Conservation (phyloP, 306 rosid genomes). For the Vigna radiata region DNA sequence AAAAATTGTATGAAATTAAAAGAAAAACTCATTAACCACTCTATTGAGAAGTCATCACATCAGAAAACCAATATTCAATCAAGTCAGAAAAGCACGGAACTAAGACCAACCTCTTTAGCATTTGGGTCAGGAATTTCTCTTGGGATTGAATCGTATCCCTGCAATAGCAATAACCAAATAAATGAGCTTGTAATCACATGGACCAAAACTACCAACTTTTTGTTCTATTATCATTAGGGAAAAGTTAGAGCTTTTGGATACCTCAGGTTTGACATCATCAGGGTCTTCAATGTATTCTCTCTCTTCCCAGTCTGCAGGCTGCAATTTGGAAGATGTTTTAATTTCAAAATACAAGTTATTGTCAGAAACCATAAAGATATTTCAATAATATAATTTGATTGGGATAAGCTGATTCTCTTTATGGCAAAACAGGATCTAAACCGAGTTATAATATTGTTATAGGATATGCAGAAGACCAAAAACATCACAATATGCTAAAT, state of each 20-base stretch:
- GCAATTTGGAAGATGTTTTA: slow-evolving; percentile 38
- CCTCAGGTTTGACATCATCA: slow-evolving; percentile 59
- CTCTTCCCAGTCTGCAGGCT: slow-evolving; percentile 70
- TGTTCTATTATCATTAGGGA: slow-evolving; percentile 15
- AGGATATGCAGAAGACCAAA: slow-evolving; percentile 31
- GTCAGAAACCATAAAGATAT: background rate
- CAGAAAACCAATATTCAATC: slow-evolving; percentile 20
- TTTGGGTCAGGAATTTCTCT: slow-evolving; percentile 84
- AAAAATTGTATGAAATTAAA: slow-evolving; percentile 16
- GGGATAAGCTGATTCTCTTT: slow-evolving; percentile 6
- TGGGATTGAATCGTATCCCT: slow-evolving; percentile 96
- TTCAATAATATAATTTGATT: background rate
- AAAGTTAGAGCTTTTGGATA: slow-evolving; percentile 40
- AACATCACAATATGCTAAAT: slow-evolving; percentile 16
- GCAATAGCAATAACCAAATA: slow-evolving; percentile 47
- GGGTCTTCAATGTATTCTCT: slow-evolving; percentile 60
- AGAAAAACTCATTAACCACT: slow-evolving; percentile 5
- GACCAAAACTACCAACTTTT: slow-evolving; percentile 37
- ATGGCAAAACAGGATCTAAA: slow-evolving; percentile 12
- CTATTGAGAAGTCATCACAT: slow-evolving; percentile 22
- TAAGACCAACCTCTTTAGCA: slow-evolving; percentile 76
- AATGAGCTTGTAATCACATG: slow-evolving; percentile 31
- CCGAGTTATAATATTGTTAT: slow-evolving; percentile 12
- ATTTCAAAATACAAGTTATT: slow-evolving; percentile 29
- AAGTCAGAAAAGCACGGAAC: slow-evolving; percentile 30